Base-by-base conservation (phyloP, 2,329 filamentous ascomycete species). In the Phialophora tarda region DNA sequence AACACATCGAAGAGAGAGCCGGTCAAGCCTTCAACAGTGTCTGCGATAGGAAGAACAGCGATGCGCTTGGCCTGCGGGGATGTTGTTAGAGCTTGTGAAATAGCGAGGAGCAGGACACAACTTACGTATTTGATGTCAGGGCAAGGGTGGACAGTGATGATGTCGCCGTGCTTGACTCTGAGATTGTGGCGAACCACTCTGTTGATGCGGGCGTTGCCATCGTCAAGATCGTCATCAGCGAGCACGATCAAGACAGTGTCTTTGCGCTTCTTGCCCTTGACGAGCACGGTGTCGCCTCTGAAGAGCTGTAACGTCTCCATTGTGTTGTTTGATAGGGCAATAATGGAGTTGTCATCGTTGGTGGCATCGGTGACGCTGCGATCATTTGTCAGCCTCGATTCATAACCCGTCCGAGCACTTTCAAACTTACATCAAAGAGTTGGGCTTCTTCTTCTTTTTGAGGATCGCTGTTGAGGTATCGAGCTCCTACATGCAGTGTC, bases 381-480 rank as follows among this genome's bases (percentile, higher is more conserved):
- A 48, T 55, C 34, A 65, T 64, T 73, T 70, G 71, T 71, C 61
- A 60, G 68, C 59, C 66, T 57, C 60, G 64, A 51, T 64, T 28
- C 26, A 55, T n/a, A 17, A 23, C 5, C 4, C 3, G 34, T n/a
- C 53, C n/a, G 53, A 17, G 14, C 17, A 14, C 53, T 55, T 23
- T 55, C 2, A 8, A 55, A 80, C 89, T 80, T 85, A 96, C 93
- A 99, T 96, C 80, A 99, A 83, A 77, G 94, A 96, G 83, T 99
- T 99, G 75, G 93, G 93, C 92, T 99, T 99, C 93, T 99, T 99
- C 91, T 99, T 99, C 88, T 98, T 98, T 86, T 97, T 98, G 77
- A 99, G 88, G 75, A 99, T 99, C 73, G 95, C 95, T 54, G 95
- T 99, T 61, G 95, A 88, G 69, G 90, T 92, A 78, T 97, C 95